Evolutionary conservation across 371 early-diverging fungal genomes (phyloP), one percentile per base, ranked within the genome.

Genomic region (Circinella umbellata): DNA sequence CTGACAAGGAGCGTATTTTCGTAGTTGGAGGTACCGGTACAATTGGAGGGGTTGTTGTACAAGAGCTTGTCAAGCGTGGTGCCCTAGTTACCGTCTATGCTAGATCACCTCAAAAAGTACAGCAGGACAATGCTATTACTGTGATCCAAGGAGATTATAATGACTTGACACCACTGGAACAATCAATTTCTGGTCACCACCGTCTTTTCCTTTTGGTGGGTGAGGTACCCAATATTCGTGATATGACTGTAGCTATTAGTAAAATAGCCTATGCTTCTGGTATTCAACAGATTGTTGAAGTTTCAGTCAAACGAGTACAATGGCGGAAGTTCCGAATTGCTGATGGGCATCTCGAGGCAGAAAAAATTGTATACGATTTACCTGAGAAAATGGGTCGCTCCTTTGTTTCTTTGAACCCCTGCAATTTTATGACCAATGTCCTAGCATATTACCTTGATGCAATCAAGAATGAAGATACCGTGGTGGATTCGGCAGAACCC

Each of bases 21-120:
- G 35, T 80, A 15, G 18, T 78, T 15, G 78, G 80, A 15, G 78
- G 68, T 20, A 76, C 80, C 34, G 80, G 78, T 20, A 66, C 72
- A 14, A 59, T 80, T 67, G 80, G 78, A 13, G 27, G 20, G 4
- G 64, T 61, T 7, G 39, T 61, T 20, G 75, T 73, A 0, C 37
- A 60, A 38, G 71, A 72, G 13, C 64, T 78, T 2, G n/a, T 73
- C 7, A 18, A 18, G 53, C 8, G 20, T 53, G 53, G 53, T 7
- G 46, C 68, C 1, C 55, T 59, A 15, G 49, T 57, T 34, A 74
- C 74, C 0, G 39, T 70, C 15, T 14, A 73, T 62, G 71, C 70
- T 20, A 76, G 80, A 38, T 69, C 67, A 35, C 69, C 71, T 37
- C 47, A 46, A 20, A 78, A 78, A 36, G 72, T 68, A 9, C 37